Evolutionary conservation across 306 rosid species (phyloP).

Genomic region (Pterocarpus santalinus): DNA sequence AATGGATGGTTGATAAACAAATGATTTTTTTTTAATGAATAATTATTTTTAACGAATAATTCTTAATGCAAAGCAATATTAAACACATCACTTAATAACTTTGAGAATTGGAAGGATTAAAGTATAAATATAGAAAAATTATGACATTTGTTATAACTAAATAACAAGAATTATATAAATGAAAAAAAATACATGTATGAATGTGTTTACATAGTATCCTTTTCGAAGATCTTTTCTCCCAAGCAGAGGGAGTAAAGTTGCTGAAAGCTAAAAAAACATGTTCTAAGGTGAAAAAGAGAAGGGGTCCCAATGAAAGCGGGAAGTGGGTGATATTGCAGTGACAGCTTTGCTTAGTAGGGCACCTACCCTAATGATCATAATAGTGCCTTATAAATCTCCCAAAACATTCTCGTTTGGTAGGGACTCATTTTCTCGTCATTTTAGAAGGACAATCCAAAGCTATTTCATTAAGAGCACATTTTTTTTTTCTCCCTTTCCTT

Average conservation of each 20-base stretch:
- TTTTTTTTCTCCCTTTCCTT: neutral
- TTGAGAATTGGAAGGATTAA: too few relatives aligned
- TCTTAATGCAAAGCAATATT: too few relatives aligned
- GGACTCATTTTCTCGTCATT: slow-evolving; percentile 43
- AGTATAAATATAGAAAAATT: too few relatives aligned
- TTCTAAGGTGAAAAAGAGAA: slow-evolving; percentile 1
- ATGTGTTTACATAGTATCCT: too few relatives aligned
- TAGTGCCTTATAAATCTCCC: slow-evolving; percentile 39
- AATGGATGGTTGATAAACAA: slow-evolving; percentile 46
- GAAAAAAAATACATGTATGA: too few relatives aligned
- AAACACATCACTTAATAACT: too few relatives aligned
- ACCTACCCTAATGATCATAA: slow-evolving; percentile 48
- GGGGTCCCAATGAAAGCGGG: slow-evolving; percentile 43
- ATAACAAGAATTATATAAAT: too few relatives aligned
- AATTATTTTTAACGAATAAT: too few relatives aligned
- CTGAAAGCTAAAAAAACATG: slow-evolving; percentile 3
- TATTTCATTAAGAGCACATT: neutral
- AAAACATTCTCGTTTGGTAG: slow-evolving; percentile 44
- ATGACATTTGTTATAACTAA: too few relatives aligned
- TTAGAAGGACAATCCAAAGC: slow-evolving; percentile 9
- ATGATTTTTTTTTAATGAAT: neutral
- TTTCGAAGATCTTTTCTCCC: too few relatives aligned
- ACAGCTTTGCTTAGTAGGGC: slow-evolving; percentile 43
- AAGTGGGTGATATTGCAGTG: slow-evolving; percentile 44
- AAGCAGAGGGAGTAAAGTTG: neutral